phyloP scores from a whole-genome alignment of 2,329 filamentous ascomycete species.

The Ascochyta koolunga region DNA sequence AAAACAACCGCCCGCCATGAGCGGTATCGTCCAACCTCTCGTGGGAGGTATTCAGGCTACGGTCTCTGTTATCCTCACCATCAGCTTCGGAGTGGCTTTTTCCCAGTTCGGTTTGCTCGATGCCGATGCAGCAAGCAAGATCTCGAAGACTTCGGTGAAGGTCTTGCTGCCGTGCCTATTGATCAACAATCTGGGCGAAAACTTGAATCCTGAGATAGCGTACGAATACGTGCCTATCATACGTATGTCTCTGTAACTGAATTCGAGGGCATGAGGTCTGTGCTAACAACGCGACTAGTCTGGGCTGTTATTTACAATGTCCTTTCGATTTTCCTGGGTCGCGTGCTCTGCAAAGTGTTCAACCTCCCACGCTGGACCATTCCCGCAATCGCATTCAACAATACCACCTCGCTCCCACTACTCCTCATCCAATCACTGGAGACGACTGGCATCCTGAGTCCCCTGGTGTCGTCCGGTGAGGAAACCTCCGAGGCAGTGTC shows the following conservation, averaged over 20 bases:
- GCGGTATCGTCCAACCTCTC: conserved; percentile 47
- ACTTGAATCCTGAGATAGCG: conserved; percentile 56
- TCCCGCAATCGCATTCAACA: conserved; percentile 63
- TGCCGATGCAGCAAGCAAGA: conserved; percentile 56
- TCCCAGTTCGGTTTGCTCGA: conserved; percentile 59
- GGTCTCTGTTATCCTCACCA: conserved; percentile 60
- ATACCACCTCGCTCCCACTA: conserved; percentile 61
- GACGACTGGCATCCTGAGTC: conserved; percentile 62
- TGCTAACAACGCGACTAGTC: conserved; percentile 41
- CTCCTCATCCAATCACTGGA: conserved; percentile 60
- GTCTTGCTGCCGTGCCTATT: conserved; percentile 61
- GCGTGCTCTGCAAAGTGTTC: conserved; percentile 52
- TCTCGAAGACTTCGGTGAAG: conserved; percentile 59
- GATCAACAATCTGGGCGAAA: conserved; percentile 59
- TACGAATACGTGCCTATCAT: conserved; percentile 57
- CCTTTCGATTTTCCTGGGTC: conserved; percentile 57
- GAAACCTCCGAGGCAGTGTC: conserved; percentile 57
- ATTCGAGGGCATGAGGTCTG: background rate
- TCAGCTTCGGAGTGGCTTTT: conserved; percentile 58
- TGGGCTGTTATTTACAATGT: conserved; percentile 60
- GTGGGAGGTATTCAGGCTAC: conserved; percentile 62
- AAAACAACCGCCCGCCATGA: conserved; percentile 1
- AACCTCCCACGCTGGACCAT: conserved; percentile 61
- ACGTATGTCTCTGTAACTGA: conserved; percentile 37
- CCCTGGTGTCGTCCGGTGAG: conserved; percentile 54